phyloP scores from a whole-genome alignment of 805 yeast species.

The Blastobotrys mokoenaii region DNA sequence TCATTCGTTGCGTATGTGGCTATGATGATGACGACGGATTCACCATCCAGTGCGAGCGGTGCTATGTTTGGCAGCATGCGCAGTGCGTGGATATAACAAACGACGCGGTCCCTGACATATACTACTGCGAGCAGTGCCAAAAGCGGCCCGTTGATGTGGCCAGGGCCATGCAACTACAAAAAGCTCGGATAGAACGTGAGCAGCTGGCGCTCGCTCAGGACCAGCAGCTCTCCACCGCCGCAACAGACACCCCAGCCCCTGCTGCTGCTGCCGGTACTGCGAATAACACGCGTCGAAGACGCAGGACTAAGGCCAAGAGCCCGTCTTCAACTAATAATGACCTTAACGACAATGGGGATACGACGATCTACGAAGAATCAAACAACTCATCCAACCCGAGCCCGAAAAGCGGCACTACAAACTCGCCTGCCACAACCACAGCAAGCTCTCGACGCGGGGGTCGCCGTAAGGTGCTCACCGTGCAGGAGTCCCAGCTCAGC shows the following conservation, averaged over 20 bases:
- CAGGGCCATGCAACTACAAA: conserved; percentile 36
- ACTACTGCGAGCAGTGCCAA: conserved; percentile 68
- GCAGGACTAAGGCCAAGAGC: no score
- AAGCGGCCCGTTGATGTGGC: conserved; percentile 39
- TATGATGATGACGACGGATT: conserved; percentile 89
- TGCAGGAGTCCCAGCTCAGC: conserved; percentile 1
- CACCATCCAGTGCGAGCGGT: conserved; percentile 87
- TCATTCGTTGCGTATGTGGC: conserved; percentile 84
- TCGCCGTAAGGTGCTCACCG: conserved; percentile 7
- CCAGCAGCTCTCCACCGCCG: not conserved
- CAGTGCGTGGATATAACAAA: conserved; percentile 73
- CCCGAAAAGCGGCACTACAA: not conserved
- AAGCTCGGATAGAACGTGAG: conserved; percentile 4
- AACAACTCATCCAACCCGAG: not conserved
- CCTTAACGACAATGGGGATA: not conserved
- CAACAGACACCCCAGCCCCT: not conserved
- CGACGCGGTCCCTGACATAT: conserved; percentile 75
- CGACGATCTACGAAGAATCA: not conserved
- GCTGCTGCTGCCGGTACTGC: no score
- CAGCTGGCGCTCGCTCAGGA: conserved; percentile 1
- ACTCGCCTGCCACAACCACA: not conserved
- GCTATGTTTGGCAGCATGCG: conserved; percentile 93
- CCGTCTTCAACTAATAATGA: no score
- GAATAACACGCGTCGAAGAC: no score
- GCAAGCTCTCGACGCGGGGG: conserved; percentile 1